Evolutionary conservation across 2,329 filamentous ascomycete genomes (phyloP), one percentile per base, ranked within the genome.

Genomic region (Alternaria gansuensis): DNA sequence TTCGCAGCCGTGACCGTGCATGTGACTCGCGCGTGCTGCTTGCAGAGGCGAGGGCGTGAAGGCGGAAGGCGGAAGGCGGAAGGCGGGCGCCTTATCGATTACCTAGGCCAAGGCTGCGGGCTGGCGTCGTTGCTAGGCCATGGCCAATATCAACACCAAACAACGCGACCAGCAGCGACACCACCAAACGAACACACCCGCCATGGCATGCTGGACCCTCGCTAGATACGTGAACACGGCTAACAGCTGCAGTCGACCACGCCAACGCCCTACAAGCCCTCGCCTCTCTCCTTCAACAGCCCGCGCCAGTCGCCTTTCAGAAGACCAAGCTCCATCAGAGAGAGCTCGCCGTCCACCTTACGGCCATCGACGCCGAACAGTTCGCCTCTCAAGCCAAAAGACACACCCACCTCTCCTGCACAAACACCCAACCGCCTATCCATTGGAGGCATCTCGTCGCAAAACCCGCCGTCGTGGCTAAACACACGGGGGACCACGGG

Each of bases 271-370:
- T 75, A 77, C 67, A 80, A 78, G 65, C 79, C 78, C 40, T 79
- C 77, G 13, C 76, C 76, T 21, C 77, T 81, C 60, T 79, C 78
- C 67, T 80, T 80, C 73, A 78, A 77, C 66, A 78, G 76, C 67
- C 73, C 76, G 14, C 78, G 80, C 62, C 74, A 78, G 45, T 82
- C 80, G 55, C 80, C 80, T 41, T 82, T 82, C 64, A 75, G 78
- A 57, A 75, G 80, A 28, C 76, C 79, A 14, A 77, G 77, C 59
- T 79, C 80, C 51, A 77, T 79, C 41, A 51, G 68, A 29, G 66
- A 75, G 28, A 64, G 64, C 46, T 80, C 79, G 21, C 77, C 78
- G 4, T 78, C 78, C 1, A 76, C 77, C 21, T 68, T 79, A 11
- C 71, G 75, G 14, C 75, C 74, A 28, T 70, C 71, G n/a, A 80